Base-by-base conservation (phyloP, 208 protist genomes). In the Trypanosomatidae sp. region DNA sequence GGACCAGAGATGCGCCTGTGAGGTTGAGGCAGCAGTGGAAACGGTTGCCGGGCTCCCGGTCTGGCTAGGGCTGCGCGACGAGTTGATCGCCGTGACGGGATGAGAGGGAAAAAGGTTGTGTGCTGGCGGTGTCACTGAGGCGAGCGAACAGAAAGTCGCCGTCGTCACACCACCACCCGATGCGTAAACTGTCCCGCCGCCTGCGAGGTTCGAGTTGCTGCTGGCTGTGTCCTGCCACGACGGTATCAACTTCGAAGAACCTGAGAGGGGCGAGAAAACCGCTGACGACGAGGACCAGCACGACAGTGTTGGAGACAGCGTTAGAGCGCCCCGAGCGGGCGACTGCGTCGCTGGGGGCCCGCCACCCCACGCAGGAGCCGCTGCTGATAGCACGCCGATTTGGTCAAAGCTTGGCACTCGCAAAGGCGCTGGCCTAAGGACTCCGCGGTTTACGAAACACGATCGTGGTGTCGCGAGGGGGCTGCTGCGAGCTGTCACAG, bases 201-300 rank as follows among this genome's bases (percentile, higher is more conserved):
- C 58, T 30, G 41, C 19, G 36, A 36, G n/a, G 13, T 44, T 50
- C n/a, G 41, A 9, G 10, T 52, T 28, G 9, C n/a, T n/a, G 36
- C 25, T 12, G 49, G 7, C 39, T 49, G 60, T 22, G 12, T 75
- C 75, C 0, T 80, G 64, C 69, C 53, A 72, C n/a, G 69, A 64
- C 19, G 56, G 44, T 46, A 53, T 50, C 50, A 25, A 62, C 69
- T 70, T 66, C 64, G 75, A 52, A 17, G 53, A 39, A 19, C 65
- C 41, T 10, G 69, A 66, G 43, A 80, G 46, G 3, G 75, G 75
- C 52, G 75, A 80, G 55, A 66, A 71, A 36, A 67, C 50, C 22
- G 28, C 53, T 0, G 75, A 64, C 46, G 69, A 80, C n/a, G 75
- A 80, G 43, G 69, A 69, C 55, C 64, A 67, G 56, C 67, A 80